phyloP scores from a whole-genome alignment of 2,329 filamentous ascomycete genomes.

The Mariannaea sp. region DNA sequence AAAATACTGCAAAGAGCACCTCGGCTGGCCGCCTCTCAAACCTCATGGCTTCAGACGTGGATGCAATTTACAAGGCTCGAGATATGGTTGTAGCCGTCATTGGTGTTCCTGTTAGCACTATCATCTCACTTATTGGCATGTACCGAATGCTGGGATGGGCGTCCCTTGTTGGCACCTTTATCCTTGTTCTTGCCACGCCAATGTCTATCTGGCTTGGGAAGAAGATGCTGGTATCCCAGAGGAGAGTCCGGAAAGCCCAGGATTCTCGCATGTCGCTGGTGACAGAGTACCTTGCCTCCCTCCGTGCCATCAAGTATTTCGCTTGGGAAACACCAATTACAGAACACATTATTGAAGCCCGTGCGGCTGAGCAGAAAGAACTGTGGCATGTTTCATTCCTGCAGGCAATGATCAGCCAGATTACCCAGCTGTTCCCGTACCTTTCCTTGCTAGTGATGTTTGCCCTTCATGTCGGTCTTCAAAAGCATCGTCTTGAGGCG shows the following conservation, averaged over 20 bases:
- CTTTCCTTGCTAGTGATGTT: conserved; percentile 60
- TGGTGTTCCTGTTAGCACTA: conserved; percentile 53
- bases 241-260: conserved; percentile 58
- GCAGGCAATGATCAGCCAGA: conserved; percentile 52
- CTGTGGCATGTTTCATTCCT: conserved; percentile 59
- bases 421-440: conserved; percentile 58
- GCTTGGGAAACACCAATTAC: conserved; percentile 62
- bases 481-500: conserved; percentile 54
- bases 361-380: conserved; percentile 56
- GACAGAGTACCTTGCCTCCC: conserved; percentile 62
- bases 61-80: conserved; percentile 57
- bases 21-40: conserved; percentile 59
- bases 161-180: conserved; percentile 56
- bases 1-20: conserved; percentile 42
- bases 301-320: conserved; percentile 65
- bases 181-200: conserved; percentile 54
- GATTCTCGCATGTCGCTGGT: conserved; percentile 62
- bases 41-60: conserved; percentile 63
- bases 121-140: conserved; percentile 55
- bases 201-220: conserved; percentile 55
- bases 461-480: conserved; percentile 54
- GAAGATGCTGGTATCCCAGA: conserved; percentile 55
- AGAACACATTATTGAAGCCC: conserved; percentile 55
- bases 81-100: conserved; percentile 55
- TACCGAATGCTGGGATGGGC: conserved; percentile 62